A percentile compares a stretch with the other conserved stretches of the same genome.
These are phyloP conservation scores for Fusarium mexicanum DNA, from an alignment of 2,329 filamentous ascomycete genomes.

Conservation along the genomic window DNA sequence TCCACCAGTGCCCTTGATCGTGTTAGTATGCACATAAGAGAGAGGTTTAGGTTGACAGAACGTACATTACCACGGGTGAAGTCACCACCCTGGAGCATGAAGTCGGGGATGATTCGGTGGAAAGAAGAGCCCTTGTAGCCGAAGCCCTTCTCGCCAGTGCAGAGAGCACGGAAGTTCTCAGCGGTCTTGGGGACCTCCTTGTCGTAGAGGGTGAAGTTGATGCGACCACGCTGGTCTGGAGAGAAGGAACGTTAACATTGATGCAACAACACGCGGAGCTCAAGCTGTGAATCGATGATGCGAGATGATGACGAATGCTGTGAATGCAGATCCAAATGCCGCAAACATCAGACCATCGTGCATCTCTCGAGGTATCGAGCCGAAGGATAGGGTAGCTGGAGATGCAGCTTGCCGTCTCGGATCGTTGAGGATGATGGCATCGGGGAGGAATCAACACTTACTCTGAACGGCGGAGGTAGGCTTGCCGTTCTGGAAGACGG, in stretches of 20 bases:
- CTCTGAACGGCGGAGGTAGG: constrained; percentile 66
- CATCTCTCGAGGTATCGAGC: not conserved
- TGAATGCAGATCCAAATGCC: not conserved
- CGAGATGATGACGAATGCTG: constrained; percentile 14
- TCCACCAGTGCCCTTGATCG: constrained; percentile 80
- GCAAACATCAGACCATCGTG: not conserved
- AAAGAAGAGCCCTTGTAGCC: constrained; percentile 86
- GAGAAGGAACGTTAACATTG: constrained; percentile 32
- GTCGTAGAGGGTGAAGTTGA: constrained; percentile 91
- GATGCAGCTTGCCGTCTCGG: not conserved
- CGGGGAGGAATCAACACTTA: constrained; percentile 54
- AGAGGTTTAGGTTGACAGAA: constrained; percentile 19
- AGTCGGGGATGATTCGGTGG: constrained; percentile 92
- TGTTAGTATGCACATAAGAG: constrained; percentile 27
- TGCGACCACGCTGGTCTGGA: constrained; percentile 77
- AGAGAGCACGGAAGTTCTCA: constrained; percentile 85
- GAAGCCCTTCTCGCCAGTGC: constrained; percentile 82
- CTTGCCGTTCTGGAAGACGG: constrained; percentile 69
- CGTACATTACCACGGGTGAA: constrained; percentile 92
- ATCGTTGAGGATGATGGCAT: constrained; percentile 12
- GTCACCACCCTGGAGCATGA: constrained; percentile 97
- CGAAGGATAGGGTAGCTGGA: not conserved
- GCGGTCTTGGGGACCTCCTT: constrained; percentile 88
- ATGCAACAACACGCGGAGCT: not conserved
- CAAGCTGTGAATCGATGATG: constrained; percentile 10